These are phyloP conservation scores for Rhizophora apiculata DNA, from an alignment of 345 rosid genomes.

Conservation along the genomic window DNA sequence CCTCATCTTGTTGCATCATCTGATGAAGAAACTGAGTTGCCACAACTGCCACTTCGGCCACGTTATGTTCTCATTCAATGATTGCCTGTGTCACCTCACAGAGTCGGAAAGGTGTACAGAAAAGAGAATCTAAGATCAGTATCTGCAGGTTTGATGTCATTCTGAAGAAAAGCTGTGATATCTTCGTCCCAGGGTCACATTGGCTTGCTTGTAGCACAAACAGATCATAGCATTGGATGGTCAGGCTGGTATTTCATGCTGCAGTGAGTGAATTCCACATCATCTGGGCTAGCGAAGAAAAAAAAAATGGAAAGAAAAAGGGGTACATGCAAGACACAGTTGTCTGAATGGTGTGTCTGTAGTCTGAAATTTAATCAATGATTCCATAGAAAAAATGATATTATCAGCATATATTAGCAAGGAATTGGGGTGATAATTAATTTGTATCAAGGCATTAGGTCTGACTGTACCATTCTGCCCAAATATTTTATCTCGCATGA, in stretches of 20 bases:
- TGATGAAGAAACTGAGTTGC: constrained; percentile 53
- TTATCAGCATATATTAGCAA: too few relatives aligned
- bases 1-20: constrained; percentile 23
- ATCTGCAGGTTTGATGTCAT: neutral
- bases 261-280: neutral
- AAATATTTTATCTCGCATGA: too few relatives aligned
- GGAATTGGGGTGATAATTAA: too few relatives aligned
- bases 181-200: neutral
- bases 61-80: constrained; percentile 22
- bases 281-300: neutral
- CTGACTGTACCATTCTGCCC: too few relatives aligned
- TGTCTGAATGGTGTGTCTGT: neutral
- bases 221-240: neutral
- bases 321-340: neutral
- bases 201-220: neutral
- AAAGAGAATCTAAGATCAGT: constrained; percentile 9
- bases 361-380: too few relatives aligned
- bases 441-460: too few relatives aligned
- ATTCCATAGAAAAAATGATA: too few relatives aligned
- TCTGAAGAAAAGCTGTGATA: neutral
- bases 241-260: neutral
- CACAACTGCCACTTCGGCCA: constrained; percentile 23
- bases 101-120: neutral
- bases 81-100: neutral
- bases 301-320: neutral